A percentile compares a stretch with the other conserved stretches of the same genome.
Evolutionary conservation across 176 grass and related monocot genomes (phyloP).

Genomic region (Aegilops sharonensis): DNA sequence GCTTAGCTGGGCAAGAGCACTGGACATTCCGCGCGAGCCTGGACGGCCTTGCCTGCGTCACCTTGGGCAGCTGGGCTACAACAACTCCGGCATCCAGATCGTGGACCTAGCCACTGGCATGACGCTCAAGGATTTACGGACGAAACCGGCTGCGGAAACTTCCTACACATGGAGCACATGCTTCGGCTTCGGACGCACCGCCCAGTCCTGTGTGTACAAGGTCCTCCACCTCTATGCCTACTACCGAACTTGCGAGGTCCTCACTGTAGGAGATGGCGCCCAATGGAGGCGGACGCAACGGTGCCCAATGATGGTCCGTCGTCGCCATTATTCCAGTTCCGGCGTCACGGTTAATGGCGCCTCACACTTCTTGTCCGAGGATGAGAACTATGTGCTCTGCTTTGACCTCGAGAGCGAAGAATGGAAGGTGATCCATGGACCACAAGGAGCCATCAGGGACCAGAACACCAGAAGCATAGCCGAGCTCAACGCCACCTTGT

Average conservation of each 20-base stretch:
- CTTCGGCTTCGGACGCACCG: not conserved
- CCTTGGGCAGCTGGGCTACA: too few relatives aligned
- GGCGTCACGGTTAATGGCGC: not conserved
- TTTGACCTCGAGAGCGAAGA: not conserved
- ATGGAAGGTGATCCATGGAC: not conserved
- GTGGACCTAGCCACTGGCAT: not conserved
- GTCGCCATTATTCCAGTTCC: too few relatives aligned
- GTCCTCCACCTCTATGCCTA: not conserved
- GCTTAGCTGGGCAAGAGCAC: too few relatives aligned
- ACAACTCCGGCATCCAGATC: not conserved
- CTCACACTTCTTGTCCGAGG: not conserved
- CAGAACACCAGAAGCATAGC: not conserved
- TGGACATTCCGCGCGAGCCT: too few relatives aligned
- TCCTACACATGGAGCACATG: not conserved
- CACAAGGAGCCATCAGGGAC: not conserved
- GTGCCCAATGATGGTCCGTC: not conserved
- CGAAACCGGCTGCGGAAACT: not conserved
- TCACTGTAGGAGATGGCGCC: not conserved
- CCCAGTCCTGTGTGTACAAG: not conserved
- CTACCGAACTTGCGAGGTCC: not conserved
- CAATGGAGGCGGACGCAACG: not conserved
- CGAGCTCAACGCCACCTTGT: not conserved
- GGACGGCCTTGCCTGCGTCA: too few relatives aligned
- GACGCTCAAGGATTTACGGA: too few relatives aligned
- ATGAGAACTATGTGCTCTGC: not conserved